phyloP scores from a whole-genome alignment of 192 early-diverging fungal species.

The Coemansia sp. region DNA sequence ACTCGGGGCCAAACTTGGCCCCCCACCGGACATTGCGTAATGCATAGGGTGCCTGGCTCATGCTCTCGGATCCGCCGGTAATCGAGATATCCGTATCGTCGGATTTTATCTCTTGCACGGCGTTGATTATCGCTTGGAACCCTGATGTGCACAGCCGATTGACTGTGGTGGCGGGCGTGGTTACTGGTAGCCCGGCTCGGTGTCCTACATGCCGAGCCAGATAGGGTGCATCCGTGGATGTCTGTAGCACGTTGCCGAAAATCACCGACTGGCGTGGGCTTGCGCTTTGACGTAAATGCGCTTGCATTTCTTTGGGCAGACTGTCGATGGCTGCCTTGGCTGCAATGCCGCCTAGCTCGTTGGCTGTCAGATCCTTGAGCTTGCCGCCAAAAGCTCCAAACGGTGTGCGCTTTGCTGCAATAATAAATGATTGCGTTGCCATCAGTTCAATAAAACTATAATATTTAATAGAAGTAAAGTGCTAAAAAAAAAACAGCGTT shows the following conservation, averaged over 20 bases:
- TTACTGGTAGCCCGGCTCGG: constrained; percentile 77
- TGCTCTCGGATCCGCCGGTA: constrained; percentile 90
- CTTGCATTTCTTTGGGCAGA: constrained; percentile 73
- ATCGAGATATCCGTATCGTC: constrained; percentile 84
- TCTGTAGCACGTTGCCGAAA: constrained; percentile 92
- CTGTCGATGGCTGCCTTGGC: constrained; percentile 80
- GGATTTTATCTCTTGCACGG: constrained; percentile 84
- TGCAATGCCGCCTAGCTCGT: constrained; percentile 88
- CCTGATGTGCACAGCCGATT: constrained; percentile 97
- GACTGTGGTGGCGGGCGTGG: constrained; percentile 85
- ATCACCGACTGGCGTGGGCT: constrained; percentile 70
- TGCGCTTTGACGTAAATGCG: constrained; percentile 25
- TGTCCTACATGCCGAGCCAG: constrained; percentile 92
- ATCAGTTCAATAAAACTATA: constrained; percentile 7
- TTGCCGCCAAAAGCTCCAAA: constrained; percentile 96
- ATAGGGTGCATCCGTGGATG: constrained; percentile 80
- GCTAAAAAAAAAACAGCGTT: not conserved
- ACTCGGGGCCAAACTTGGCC: constrained; percentile 81
- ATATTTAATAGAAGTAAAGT: not conserved
- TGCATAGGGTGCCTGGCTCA: constrained; percentile 90
- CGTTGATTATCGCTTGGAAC: constrained; percentile 92
- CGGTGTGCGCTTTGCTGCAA: constrained; percentile 79
- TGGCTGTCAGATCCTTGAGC: constrained; percentile 77
- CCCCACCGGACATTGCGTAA: constrained; percentile 80
- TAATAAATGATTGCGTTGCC: constrained; percentile 64